These are phyloP conservation scores for Kickxella alabastrina DNA, from an alignment of 192 early-diverging fungal species.

Conservation along the genomic window DNA sequence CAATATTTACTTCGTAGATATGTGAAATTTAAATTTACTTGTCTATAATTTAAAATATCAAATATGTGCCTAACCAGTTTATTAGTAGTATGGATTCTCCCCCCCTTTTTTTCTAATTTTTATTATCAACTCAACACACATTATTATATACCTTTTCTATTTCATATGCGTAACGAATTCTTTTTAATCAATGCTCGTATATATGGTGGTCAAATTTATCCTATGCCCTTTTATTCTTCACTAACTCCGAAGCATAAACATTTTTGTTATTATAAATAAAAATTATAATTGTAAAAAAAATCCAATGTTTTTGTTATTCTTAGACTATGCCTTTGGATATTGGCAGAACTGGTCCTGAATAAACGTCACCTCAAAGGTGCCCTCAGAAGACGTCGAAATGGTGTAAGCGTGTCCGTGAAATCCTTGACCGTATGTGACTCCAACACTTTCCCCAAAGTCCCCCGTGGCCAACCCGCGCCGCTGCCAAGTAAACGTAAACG, in stretches of 20 bases:
- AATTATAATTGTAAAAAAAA: neutral
- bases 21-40: neutral
- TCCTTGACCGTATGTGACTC: constrained; percentile 58
- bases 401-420: constrained; percentile 46
- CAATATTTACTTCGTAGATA: neutral
- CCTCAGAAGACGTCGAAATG: constrained; percentile 58
- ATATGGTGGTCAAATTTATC: no score
- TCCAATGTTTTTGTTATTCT: neutral
- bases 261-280: neutral
- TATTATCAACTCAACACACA: no score
- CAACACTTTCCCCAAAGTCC: constrained; percentile 14
- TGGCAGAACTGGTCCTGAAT: constrained; percentile 61
- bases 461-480: constrained; percentile 26
- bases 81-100: no score
- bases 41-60: constrained; percentile 1
- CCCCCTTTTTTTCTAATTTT: no score
- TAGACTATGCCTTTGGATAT: constrained; percentile 51
- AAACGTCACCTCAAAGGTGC: constrained; percentile 60
- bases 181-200: no score
- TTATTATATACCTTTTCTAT: no score
- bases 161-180: no score
- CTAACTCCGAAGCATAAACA: no score
- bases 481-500: constrained; percentile 67
- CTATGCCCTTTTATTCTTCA: no score
- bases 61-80: no score